Base-by-base conservation (phyloP, 306 rosid species). In the Castanea crenata region DNA sequence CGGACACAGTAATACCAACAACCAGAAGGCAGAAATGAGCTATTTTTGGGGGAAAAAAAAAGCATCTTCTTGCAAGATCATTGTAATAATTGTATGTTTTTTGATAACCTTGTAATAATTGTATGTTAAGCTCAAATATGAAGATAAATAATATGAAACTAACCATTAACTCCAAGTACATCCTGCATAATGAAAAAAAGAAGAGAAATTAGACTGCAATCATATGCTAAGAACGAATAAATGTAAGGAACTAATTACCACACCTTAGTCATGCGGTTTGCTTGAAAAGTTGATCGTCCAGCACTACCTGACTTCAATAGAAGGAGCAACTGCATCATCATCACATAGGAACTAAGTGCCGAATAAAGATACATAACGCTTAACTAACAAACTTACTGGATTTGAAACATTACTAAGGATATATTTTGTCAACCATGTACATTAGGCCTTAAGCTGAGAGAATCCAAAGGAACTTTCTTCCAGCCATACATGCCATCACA, bases 101-200 rank as follows among this genome's bases (percentile, higher is more conserved):
- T 34, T 34, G 38, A 5, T 34, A 34, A 34, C 38, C 38, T 14
- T 27, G n/a, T 27, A 29, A 16, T 63, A 27, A 64, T 29, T 29
- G n/a, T 31, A 65, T 54, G 35, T 12, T 21, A 31, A 34, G 35
- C 29, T 75, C 4, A 49, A 75, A 38, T n/a, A 46, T 16, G 51
- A 49, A 10, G 13, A 75, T 27, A n/a, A 41, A 55, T 55, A 57
- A 15, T 27, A 74, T 25, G 49, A 44, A 58, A 83, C 91, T 78
- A 80, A 90, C 94, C 94, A 65, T 82, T 62, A 41, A 65, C 85
- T 88, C 81, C 79, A 57, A 73, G 81, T 72, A 86, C 7, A 65
- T 74, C 88, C 94, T 90, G 91, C 87, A 88, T n/a, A 77, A 27
- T 55, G 3, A 34, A 81, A 73, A 51, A 78, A 55, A 75, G n/a